Base-by-base conservation (phyloP, 148 eudicot species). In the Amaranthus hypochondriacus region DNA sequence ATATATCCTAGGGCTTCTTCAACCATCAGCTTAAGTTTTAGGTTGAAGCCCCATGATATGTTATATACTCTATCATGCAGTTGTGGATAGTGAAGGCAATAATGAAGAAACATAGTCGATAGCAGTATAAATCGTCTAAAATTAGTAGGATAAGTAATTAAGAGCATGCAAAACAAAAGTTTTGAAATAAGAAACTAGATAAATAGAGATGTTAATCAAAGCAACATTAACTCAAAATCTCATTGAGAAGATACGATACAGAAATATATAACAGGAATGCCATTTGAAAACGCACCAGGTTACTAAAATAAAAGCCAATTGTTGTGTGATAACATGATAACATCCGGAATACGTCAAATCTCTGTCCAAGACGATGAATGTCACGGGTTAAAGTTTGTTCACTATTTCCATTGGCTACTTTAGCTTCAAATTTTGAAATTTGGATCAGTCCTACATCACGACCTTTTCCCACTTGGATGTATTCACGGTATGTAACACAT, bases 381-480 rank as follows among this genome's bases (percentile, higher is more conserved):
- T 95, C 99, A 28, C 99, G 96, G 78, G 97, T 92, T 49, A 95
- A 77, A 71, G 93, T 86, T 76, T 95, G 99, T 79, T 95, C 99
- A 78, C 99, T 92, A 79, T 95, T 95, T 53, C 99, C 99, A 79
- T 95, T 95, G 50, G 97, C 93, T 52, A 95, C 85, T 82, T 95
- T 95, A 64, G 99, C 99, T 87, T 95, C 99, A 77, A 95, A 95
- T 70, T 85, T 92, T 44, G 99, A 95, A 67, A 95, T 95, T 78
- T 92, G 96, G 75, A 86, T 95, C 5, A 95, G 89, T 73, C 99
- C 94, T 53, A 95, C 99, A 78, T 95, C 99, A 72, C 99, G 96
- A 64, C 99, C 99, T 87, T 95, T 95, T 28, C 99, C 99, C 75
- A 90, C 96, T 89, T 95, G 99, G 84, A 95, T 92, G 75, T 95